Percentiles rank a stretch among this genome's conserved stretches.
Evolutionary conservation across 208 protist genomes (phyloP).

Genomic region (Crithidia brevicula): DNA sequence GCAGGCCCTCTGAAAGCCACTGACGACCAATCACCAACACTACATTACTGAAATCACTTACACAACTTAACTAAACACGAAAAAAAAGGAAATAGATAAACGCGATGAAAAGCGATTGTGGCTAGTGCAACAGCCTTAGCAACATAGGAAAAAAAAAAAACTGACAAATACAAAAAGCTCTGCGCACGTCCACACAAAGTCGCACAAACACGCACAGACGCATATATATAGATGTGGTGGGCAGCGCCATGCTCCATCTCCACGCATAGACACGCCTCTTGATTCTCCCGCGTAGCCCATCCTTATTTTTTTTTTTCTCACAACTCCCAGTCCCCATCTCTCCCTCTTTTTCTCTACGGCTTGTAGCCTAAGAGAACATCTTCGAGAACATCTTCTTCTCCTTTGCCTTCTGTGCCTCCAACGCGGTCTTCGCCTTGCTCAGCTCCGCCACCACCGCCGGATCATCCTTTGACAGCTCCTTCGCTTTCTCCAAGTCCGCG

Average conservation of each 20-base stretch:
- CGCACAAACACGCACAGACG: background rate
- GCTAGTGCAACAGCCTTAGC: too few relatives aligned
- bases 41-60: too few relatives aligned
- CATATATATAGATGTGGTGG: background rate
- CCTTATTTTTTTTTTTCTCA: too few relatives aligned
- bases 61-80: too few relatives aligned
- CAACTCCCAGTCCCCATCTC: background rate
- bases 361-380: slow-evolving; percentile 51
- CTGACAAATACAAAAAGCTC: background rate
- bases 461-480: slow-evolving; percentile 44
- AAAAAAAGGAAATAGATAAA: too few relatives aligned
- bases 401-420: slow-evolving; percentile 49
- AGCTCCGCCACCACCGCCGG: slow-evolving; percentile 58
- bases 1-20: too few relatives aligned
- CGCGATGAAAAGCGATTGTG: too few relatives aligned
- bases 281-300: too few relatives aligned
- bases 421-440: slow-evolving; percentile 25
- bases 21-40: too few relatives aligned
- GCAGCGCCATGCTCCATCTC: too few relatives aligned
- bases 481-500: slow-evolving; percentile 52
- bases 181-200: background rate
- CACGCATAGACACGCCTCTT: too few relatives aligned
- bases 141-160: background rate
- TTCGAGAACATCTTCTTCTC: slow-evolving; percentile 77
- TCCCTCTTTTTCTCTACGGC: background rate